Conservation (phyloP, 179 eudicot genomes). For the Heliamphora pulchella region DNA sequence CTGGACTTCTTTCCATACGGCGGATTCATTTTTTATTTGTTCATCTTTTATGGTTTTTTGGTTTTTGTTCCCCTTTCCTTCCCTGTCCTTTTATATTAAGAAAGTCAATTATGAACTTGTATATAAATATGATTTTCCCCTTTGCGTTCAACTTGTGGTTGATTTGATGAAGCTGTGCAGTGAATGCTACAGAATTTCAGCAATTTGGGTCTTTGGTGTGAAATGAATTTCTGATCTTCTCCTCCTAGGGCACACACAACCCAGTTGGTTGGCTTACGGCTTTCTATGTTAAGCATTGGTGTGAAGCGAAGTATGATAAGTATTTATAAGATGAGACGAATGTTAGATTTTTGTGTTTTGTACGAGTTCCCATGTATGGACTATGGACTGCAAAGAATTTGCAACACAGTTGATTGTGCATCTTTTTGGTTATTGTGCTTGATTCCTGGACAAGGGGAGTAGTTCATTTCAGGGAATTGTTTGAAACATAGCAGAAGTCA, state of each 20-base stretch:
- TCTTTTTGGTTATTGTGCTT: neutral
- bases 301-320: neutral
- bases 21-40: neutral
- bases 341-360: neutral
- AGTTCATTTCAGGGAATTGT: neutral
- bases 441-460: neutral
- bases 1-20: neutral
- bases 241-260: neutral
- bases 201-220: neutral
- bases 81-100: neutral
- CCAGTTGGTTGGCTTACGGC: neutral
- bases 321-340: neutral
- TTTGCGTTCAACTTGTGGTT: neutral
- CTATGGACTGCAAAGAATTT: neutral
- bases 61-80: neutral
- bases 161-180: neutral
- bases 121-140: neutral
- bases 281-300: neutral
- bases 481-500: too few relatives aligned
- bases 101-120: neutral
- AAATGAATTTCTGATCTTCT: constrained; percentile 10
- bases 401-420: neutral
- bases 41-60: neutral
- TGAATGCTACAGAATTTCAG: neutral
- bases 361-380: neutral